Evolutionary conservation across 306 rosid species (phyloP), one percentile per base, ranked within the genome.

Genomic region (Sphenostylis stenocarpa): DNA sequence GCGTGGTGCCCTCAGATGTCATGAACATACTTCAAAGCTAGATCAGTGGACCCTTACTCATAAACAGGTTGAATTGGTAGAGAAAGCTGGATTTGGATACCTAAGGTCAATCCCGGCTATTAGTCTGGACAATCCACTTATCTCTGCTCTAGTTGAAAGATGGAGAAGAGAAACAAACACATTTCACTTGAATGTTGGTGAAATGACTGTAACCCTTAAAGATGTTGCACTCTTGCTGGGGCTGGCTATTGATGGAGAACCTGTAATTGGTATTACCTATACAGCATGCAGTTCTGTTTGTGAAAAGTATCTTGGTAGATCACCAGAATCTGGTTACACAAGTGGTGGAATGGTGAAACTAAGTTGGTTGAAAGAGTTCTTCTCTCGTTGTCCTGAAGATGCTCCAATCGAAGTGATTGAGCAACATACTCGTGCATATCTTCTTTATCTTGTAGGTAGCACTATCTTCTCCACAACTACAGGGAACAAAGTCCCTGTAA

Each of bases 311-410:
- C 96, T 96, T 20, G 99, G 99, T 60, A 82, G 80, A 75, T 51
- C 79, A 16, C 99, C 99, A 11, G 99, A 92, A 72, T 47, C 97
- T 41, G 91, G 96, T 79, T 96, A 92, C 80, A 92, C 97, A 6
- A 96, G 98, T 80, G 99, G 99, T 15, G 98, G 99, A 67, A 96
- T 96, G 99, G 99, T 96, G 81, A 96, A 96, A 91, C 91, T 96
- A 72, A 96, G 99, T 81, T 96, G 99, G 99, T 88, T 96, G 85
- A 96, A 96, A 61, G 98, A 96, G 87, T 88, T 81, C 82, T 96
- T 92, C 84, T 96, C 89, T 71, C 87, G 66, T 14, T 96, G 99
- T 82, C 94, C 97, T n/a, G 91, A 86, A 58, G 88, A 88, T 86
- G 98, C 97, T 58, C 81, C 97, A 2, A 65, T 81, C 1, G 94